A percentile compares a stretch with the other conserved stretches of the same genome.
phyloP scores from a whole-genome alignment of 2,329 filamentous ascomycete genomes.

The Leptographium flavum region DNA sequence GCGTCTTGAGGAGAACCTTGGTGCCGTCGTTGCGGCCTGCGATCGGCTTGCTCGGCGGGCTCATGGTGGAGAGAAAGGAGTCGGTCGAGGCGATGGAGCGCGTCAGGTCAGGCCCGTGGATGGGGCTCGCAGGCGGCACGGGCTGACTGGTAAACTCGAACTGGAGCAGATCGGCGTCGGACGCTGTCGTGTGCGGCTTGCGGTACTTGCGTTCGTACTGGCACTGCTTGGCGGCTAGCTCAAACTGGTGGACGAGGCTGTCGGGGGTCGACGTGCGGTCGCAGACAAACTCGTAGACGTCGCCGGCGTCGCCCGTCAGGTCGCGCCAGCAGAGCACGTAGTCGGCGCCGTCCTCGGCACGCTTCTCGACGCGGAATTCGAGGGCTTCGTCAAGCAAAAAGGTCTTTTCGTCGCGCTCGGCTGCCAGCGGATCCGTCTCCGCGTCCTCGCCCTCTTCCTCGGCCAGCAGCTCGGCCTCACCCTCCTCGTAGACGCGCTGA shows the following conservation, averaged over 20 bases:
- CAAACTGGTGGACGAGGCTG: constrained; percentile 66
- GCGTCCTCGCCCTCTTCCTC: constrained; percentile 81
- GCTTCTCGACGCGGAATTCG: constrained; percentile 71
- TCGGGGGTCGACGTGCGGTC: constrained; percentile 34
- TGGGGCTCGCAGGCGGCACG: constrained; percentile 49
- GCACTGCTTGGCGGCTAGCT: constrained; percentile 73
- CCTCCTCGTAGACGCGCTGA: constrained; percentile 93
- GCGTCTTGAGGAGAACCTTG: neutral
- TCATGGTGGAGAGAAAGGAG: constrained; percentile 36
- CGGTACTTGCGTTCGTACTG: constrained; percentile 96
- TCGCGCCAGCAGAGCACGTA: constrained; percentile 91
- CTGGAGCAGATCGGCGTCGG: constrained; percentile 63
- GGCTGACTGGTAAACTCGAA: constrained; percentile 64
- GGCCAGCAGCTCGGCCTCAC: constrained; percentile 79
- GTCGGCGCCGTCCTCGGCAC: constrained; percentile 52
- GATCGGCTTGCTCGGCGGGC: constrained; percentile 25
- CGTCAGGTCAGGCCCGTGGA: constrained; percentile 41
- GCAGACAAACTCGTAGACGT: constrained; percentile 97
- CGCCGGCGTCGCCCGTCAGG: constrained; percentile 80
- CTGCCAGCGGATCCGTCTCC: constrained; percentile 55
- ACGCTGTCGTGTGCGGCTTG: constrained; percentile 64
- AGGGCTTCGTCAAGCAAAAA: constrained; percentile 90
- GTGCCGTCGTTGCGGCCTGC: neutral
- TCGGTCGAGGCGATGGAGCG: constrained; percentile 44
- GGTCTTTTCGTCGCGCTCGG: constrained; percentile 90